Evolutionary conservation across 2,329 filamentous ascomycete species (phyloP).

Genomic region (Penicillium frequentans): DNA sequence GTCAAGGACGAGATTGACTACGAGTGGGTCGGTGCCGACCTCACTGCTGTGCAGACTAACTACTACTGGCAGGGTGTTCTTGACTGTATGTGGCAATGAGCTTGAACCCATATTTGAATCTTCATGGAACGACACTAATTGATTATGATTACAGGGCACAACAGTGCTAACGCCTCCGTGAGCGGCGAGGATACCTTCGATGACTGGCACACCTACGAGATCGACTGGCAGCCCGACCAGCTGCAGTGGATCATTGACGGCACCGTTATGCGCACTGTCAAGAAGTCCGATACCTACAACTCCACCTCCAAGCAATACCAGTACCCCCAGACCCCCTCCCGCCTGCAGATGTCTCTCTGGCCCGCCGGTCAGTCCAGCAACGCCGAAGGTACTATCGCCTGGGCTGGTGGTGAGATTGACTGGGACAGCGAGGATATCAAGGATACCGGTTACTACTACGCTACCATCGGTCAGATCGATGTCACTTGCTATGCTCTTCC

Average conservation of each 20-base stretch:
- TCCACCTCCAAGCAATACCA: slow-evolving; percentile 75
- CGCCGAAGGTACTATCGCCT: slow-evolving; percentile 78
- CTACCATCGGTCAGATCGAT: slow-evolving; percentile 72
- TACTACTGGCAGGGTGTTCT: slow-evolving; percentile 95
- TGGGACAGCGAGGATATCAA: slow-evolving; percentile 82
- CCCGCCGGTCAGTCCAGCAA: slow-evolving; percentile 81
- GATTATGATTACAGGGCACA: slow-evolving; percentile 17
- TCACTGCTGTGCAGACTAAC: slow-evolving; percentile 82
- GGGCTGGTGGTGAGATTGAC: slow-evolving; percentile 88
- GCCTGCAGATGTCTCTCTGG: slow-evolving; percentile 94
- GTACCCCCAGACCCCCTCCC: slow-evolving; percentile 87
- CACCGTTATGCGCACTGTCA: slow-evolving; percentile 69
- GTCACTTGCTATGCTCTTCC: slow-evolving; percentile 88
- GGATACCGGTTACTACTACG: slow-evolving; percentile 84
- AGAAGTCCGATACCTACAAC: slow-evolving; percentile 84
- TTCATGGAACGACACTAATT: not conserved
- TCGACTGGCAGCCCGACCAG: slow-evolving; percentile 85
- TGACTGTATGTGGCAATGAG: slow-evolving; percentile 70
- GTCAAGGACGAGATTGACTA: slow-evolving; percentile 99
- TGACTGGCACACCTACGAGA: slow-evolving; percentile 85
- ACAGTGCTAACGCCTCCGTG: slow-evolving; percentile 64
- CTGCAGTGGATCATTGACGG: slow-evolving; percentile 89
- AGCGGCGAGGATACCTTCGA: slow-evolving; percentile 65
- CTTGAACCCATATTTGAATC: not conserved
- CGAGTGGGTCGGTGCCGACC: slow-evolving; percentile 84